phyloP scores from a whole-genome alignment of 1,284 basidiomycete genomes.

The Leccinum angustisporum region DNA sequence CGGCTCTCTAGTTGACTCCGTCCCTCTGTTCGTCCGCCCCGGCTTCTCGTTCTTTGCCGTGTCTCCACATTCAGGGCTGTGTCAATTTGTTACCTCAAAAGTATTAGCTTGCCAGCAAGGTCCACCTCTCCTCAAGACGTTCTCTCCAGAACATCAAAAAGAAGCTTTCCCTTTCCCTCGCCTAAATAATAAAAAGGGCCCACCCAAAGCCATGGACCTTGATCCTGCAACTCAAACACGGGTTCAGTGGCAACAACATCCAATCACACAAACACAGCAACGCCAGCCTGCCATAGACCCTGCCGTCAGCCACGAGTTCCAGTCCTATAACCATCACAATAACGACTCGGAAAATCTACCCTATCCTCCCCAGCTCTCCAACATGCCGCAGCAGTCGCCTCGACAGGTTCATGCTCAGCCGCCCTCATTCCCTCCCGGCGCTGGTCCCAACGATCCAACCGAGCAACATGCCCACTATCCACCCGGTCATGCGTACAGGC shows the following conservation, averaged over 20 bases:
- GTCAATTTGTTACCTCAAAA: constrained; percentile 17
- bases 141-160: constrained; percentile 37
- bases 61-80: constrained; percentile 19
- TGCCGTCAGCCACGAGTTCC: constrained; percentile 35
- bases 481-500: constrained; percentile 35
- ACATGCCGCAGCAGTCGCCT: constrained; percentile 32
- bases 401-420: constrained; percentile 27
- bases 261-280: constrained; percentile 36
- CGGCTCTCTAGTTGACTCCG: constrained; percentile 6
- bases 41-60: constrained; percentile 18
- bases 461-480: constrained; percentile 34
- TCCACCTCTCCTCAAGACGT: constrained; percentile 9
- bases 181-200: constrained; percentile 39
- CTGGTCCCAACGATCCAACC: constrained; percentile 35
- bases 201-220: constrained; percentile 29
- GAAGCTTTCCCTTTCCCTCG: constrained; percentile 36
- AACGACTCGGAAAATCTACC: constrained; percentile 27
- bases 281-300: constrained; percentile 35
- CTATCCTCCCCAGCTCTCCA: constrained; percentile 26
- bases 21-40: constrained; percentile 6
- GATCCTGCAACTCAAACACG: constrained; percentile 35
- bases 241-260: constrained; percentile 33
- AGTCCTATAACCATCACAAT: constrained; percentile 31
- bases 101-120: constrained; percentile 3
- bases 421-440: constrained; percentile 34